A percentile compares a stretch with the other conserved stretches of the same genome.
These are phyloP conservation scores for Ogataea dorogensis DNA, from an alignment of 805 yeast species.

Conservation along the genomic window DNA sequence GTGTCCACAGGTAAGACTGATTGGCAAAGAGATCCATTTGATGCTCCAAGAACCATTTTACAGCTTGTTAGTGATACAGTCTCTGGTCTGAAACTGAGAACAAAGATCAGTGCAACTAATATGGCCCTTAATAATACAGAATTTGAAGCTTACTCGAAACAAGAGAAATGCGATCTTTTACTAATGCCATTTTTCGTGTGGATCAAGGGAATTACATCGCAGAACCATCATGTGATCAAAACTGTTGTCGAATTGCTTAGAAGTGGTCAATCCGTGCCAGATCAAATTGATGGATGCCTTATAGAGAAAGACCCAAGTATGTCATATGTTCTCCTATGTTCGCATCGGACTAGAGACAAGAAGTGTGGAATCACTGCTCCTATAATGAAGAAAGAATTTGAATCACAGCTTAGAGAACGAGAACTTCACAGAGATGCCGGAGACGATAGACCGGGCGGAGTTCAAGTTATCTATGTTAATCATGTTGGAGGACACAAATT, in stretches of 20 bases:
- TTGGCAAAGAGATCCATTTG: conserved; percentile 77
- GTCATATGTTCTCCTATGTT: conserved; percentile 71
- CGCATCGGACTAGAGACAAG: conserved; percentile 89
- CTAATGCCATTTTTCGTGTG: conserved; percentile 74
- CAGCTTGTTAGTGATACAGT: conserved; percentile 20
- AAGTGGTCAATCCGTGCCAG: conserved; percentile 23
- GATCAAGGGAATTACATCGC: conserved; percentile 49
- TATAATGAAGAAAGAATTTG: conserved; percentile 76
- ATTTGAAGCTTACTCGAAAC: conserved; percentile 40
- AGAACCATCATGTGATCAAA: conserved; percentile 46
- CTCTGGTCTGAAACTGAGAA: conserved; percentile 21
- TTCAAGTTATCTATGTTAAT: conserved; percentile 64
- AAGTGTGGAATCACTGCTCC: conserved; percentile 95
- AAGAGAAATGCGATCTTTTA: conserved; percentile 55
- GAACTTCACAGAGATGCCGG: conserved; percentile 74
- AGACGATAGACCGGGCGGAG: conserved; percentile 76
- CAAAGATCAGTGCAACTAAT: conserved; percentile 25
- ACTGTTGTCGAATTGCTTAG: conserved; percentile 42
- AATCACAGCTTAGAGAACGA: conserved; percentile 63
- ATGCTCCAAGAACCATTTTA: conserved; percentile 34
- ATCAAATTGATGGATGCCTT: conserved; percentile 19
- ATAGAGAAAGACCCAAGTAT: conserved; percentile 40
- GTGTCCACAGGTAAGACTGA: conserved; percentile 83
- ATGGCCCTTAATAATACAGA: conserved; percentile 32
- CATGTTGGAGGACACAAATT: conserved; percentile 97